Base-by-base conservation (phyloP, 139 green algal genomes). In the Micractinium conductrix region DNA sequence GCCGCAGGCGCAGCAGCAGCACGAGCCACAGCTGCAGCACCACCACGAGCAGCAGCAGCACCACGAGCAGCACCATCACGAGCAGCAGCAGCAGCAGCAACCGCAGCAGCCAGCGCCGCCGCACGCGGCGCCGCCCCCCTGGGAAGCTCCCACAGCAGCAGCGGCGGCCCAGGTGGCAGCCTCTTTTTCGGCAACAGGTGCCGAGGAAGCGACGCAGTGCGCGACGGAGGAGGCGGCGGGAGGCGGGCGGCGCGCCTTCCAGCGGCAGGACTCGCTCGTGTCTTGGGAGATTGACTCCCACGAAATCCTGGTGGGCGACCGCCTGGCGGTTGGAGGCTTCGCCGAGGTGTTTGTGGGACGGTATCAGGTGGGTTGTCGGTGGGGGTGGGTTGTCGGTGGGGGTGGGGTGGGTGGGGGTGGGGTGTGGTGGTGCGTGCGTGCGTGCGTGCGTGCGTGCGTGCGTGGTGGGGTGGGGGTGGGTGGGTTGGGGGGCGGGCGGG, bases 271-370 rank as follows among this genome's bases (percentile, higher is more conserved):
- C 65, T 43, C 44, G 44, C 45, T 79, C 44, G 28, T 62, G 16
- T 45, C 48, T 0, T 72, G n/a, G 21, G 76, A 82, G 30, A 65
- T 82, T 2, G n/a, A 82, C 76, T 58, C 76, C 0, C 55, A n/a
- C 14, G 58, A 97, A 69, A 71, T 97, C 16, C 86, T 85, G 8
- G 83, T 94, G n/a, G 92, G 92, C 3, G 87, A 87, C 38, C 91
- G 95, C 69, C 92, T 98, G 42, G 95, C 95, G 14, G 90, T 97
- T 8, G 95, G 96, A 60, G 92, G 81, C 38, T 98, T 93, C 83
- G 93, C 91, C 9, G 92, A 96, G 90, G 69, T 98, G 90, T 96
- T 94, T 71, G 33, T 94, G 7, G 92, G 88, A 38, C 91, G 91
- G 48, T 95, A 95, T 60, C 85, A 94, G 87, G 88, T 92, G 65